Conservation (phyloP, 805 yeast genomes). For the Teunomyces atbi region DNA sequence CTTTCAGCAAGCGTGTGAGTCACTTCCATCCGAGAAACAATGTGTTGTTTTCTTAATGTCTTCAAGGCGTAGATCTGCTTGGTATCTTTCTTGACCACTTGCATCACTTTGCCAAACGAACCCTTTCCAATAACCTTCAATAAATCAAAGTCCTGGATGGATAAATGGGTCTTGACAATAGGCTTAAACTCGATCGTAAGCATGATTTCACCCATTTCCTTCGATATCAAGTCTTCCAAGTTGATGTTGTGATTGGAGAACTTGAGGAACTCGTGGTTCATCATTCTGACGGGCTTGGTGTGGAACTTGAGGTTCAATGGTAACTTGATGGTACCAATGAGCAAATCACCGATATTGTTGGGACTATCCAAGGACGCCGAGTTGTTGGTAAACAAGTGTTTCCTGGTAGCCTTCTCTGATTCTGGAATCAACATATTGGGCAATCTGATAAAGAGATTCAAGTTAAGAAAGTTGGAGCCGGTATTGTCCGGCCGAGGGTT, state of each 20-base stretch:
- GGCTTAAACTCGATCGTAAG: constrained; percentile 71
- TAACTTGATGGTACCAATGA: constrained; percentile 69
- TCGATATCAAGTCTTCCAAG: constrained; percentile 30
- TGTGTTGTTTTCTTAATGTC: constrained; percentile 90
- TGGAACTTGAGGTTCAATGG: constrained; percentile 57
- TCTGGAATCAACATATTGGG: constrained; percentile 61
- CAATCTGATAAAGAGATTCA: constrained; percentile 77
- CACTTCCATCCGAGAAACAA: constrained; percentile 91
- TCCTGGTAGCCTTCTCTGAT: constrained; percentile 27
- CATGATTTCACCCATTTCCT: constrained; percentile 50
- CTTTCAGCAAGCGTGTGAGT: constrained; percentile 96
- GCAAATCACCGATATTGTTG: constrained; percentile 58
- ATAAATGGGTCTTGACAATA: constrained; percentile 56
- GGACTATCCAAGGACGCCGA: constrained; percentile 13
- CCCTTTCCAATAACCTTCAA: constrained; percentile 97
- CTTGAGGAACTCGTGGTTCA: constrained; percentile 54
- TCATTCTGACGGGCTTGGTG: constrained; percentile 50
- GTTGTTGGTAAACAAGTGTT: constrained; percentile 31
- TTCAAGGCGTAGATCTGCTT: constrained; percentile 92
- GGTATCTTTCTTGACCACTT: constrained; percentile 93
- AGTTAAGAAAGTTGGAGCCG: constrained; percentile 55
- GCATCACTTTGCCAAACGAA: constrained; percentile 98
- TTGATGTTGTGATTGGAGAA: constrained; percentile 43
- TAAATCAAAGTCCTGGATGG: constrained; percentile 89
- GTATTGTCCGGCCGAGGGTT: constrained; percentile 7